Evolutionary conservation across 441 rosid genomes (phyloP).

Genomic region (Daphne laureola): DNA sequence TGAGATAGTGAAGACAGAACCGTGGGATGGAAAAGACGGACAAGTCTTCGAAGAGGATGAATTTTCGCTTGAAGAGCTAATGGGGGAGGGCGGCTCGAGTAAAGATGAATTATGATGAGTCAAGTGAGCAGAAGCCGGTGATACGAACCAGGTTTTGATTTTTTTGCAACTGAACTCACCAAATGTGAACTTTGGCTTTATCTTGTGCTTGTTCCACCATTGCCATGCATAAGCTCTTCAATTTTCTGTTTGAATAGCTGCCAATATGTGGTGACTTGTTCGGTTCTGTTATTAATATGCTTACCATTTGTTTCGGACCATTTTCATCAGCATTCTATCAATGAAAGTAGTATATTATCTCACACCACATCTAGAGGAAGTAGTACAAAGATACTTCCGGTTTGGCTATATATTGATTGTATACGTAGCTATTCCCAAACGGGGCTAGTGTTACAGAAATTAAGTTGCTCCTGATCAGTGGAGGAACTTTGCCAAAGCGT

Average conservation of each 20-base stretch:
- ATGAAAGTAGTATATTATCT: no score
- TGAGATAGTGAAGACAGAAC: constrained; percentile 43
- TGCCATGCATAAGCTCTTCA: no score
- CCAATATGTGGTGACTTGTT: no score
- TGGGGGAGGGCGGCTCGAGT: constrained; percentile 51
- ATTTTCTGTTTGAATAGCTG: no score
- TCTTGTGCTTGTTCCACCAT: no score
- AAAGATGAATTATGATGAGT: constrained; percentile 45
- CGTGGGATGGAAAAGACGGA: constrained; percentile 98
- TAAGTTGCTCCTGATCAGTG: constrained; percentile 1
- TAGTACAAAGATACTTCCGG: background rate
- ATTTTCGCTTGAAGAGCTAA: constrained; percentile 93
- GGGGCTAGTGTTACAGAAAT: background rate
- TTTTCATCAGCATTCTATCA: background rate
- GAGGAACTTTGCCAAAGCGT: constrained; percentile 25
- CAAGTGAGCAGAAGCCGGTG: no score
- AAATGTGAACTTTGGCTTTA: background rate
- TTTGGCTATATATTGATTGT: background rate
- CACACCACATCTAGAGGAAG: background rate
- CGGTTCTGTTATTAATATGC: no score
- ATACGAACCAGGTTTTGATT: background rate
- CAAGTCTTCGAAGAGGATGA: constrained; percentile 80
- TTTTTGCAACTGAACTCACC: background rate
- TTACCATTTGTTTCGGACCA: background rate
- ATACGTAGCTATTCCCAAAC: no score